These are phyloP conservation scores for Lachnellula arida DNA, from an alignment of 2,329 filamentous ascomycete genomes.

Conservation along the genomic window DNA sequence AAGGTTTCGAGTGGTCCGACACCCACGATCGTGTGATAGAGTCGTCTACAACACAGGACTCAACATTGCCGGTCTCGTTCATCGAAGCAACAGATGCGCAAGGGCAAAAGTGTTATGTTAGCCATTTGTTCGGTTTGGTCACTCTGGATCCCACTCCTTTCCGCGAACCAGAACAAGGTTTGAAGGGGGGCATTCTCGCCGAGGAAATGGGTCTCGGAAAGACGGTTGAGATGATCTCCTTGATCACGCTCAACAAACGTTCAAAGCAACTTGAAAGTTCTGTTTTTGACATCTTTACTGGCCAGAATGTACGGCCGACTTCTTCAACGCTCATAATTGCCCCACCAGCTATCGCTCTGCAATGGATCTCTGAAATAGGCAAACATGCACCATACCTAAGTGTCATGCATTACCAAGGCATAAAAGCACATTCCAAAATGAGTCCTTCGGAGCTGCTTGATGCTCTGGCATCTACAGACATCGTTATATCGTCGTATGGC, in stretches of 20 bases:
- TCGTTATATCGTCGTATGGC: conserved; percentile 61
- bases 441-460: conserved; percentile 36
- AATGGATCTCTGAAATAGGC: conserved; percentile 58
- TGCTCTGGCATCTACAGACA: conserved; percentile 47
- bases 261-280: conserved; percentile 2
- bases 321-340: conserved; percentile 59
- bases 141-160: conserved; percentile 46
- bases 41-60: neutral
- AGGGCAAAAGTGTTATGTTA: conserved; percentile 49
- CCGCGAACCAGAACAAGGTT: conserved; percentile 35
- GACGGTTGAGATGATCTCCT: conserved; percentile 68
- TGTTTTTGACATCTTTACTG: conserved; percentile 38
- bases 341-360: conserved; percentile 50
- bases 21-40: conserved; percentile 5
- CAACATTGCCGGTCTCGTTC: conserved; percentile 39
- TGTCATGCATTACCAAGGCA: conserved; percentile 53
- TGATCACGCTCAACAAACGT: conserved; percentile 61
- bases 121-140: conserved; percentile 57
- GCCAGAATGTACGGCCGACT: conserved; percentile 42
- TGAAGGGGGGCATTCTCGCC: conserved; percentile 51
- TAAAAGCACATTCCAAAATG: conserved; percentile 30
- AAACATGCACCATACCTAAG: conserved; percentile 54
- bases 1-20: conserved; percentile 51
- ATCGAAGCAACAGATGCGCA: conserved; percentile 39
- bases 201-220: conserved; percentile 85